Base-by-base conservation (phyloP, 768 basidiomycete genomes). In the Rhodosporidiobolus odoratus region DNA sequence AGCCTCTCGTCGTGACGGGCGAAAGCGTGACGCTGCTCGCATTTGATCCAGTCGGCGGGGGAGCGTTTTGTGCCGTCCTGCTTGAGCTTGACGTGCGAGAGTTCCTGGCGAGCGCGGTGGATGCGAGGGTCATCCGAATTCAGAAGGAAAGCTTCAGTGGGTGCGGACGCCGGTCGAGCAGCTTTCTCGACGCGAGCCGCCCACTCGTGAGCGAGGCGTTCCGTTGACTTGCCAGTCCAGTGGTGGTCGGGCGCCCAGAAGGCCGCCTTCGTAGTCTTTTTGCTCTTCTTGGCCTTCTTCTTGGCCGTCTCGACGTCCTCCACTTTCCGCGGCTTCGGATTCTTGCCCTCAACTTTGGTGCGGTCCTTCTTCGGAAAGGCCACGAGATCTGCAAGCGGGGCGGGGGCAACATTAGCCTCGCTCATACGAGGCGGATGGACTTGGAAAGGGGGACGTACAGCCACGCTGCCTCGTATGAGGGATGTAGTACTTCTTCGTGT, bases 401-500 rank as follows among this genome's bases (percentile, higher is more conserved):
- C 10, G 5, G 23, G 6, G 38, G 50, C 23, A 56, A n/a, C 35
- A 37, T n/a, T n/a, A n/a, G n/a, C n/a, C n/a, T n/a, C n/a, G 27
- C 38, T 21, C 3, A 13, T 5, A 5, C 19, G 21, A 12, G 43
- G 43, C 12, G 43, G 9, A 17, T 30, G n/a, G 50, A 50, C 12
- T 19, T 25, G 35, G n/a, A 45, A 19, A 27, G 30, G 47, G 27
- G 13, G 0, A 73, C 67, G 34, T 17, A 74, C 69, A 94, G 13
- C 88, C 93, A 62, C 94, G 89, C 10, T 88, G 92, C 25, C 94
- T 87, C 0, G 94, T 97, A 76, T 97, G 94, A 17, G 94, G 92
- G 65, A 97, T 92, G 78, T 97, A 97, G 78, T 87, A 96, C 30
- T 87, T 83, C 61, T 69, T 69, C 32, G 89, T 90, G 76, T 92